Base-by-base conservation (phyloP, 2,329 filamentous ascomycete genomes). In the Diplodia corticola region DNA sequence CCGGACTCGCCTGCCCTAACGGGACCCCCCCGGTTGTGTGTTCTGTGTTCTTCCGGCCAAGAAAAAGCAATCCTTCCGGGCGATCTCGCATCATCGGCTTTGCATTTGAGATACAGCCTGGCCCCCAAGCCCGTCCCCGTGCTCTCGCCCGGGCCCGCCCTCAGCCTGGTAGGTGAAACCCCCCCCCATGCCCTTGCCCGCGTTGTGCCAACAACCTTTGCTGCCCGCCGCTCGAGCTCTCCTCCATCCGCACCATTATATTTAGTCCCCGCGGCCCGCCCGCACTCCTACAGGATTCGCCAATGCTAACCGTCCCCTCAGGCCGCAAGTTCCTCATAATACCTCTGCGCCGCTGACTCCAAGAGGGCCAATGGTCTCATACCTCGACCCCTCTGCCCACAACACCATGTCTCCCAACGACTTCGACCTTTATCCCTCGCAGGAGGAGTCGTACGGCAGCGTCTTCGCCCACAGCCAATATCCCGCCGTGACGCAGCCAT, bases 361-460 rank as follows among this genome's bases (percentile, higher is more conserved):
- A 28, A 55, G 50, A 55, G 63, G 51, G 22, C 24, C 48, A 68
- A 79, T 79, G 77, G 73, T 77, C 66, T 74, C 77, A 57, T 78
- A 74, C 70, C 66, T 70, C 28, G 70, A 72, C 44, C 76, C 75
- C 68, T 70, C 73, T 5, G n/a, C 22, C 20, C n/a, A n/a, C 30
- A 63, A 68, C 66, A 70, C 37, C 69, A 78, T 79, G 75, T 63
- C 66, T 26, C 70, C 73, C 63, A 71, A 74, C 67, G 77, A 79
- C 71, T 78, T 78, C 50, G 73, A 77, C 68, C 73, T 79, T 57
- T 78, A 79, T 70, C 69, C 77, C 53, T 72, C 70, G 64, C 70
- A 71, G 33, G 72, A 61, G 4, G 40, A 61, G 57, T 22, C 40
- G 26, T 63, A 61, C 26, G 71, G 73, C 63, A 73, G 78, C 20